Evolutionary conservation across 1,284 basidiomycete species (phyloP).

Genomic region (Ganoderma boninense): DNA sequence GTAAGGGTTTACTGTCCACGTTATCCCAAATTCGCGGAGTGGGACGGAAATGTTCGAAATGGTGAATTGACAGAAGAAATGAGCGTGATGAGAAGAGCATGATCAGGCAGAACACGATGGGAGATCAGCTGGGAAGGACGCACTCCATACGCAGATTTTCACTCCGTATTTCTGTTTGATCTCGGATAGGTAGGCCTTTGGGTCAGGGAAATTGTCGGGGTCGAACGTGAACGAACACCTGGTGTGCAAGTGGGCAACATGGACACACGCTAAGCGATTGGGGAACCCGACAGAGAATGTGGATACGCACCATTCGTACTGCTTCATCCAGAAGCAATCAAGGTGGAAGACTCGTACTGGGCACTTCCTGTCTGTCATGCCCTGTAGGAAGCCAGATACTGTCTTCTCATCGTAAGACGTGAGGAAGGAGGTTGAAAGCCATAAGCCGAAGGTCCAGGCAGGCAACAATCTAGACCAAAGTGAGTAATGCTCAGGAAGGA

Average conservation of each 20-base stretch:
- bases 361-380: slow-evolving; percentile 73
- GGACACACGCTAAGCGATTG: neutral
- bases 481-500: neutral
- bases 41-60: neutral
- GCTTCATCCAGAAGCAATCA: slow-evolving; percentile 86
- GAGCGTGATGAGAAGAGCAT: neutral
- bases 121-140: slow-evolving; percentile 34
- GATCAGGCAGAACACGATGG: slow-evolving; percentile 3
- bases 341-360: slow-evolving; percentile 81
- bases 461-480: slow-evolving; percentile 59
- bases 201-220: slow-evolving; percentile 78
- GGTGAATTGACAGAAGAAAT: neutral
- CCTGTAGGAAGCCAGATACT: slow-evolving; percentile 73
- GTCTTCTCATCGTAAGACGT: slow-evolving; percentile 75
- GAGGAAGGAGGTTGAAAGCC: slow-evolving; percentile 81
- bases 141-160: slow-evolving; percentile 80
- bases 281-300: neutral
- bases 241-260: neutral
- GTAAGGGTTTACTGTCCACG: slow-evolving; percentile 66
- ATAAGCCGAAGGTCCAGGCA: slow-evolving; percentile 78
- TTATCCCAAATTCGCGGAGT: neutral
- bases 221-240: slow-evolving; percentile 84
- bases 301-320: slow-evolving; percentile 67
- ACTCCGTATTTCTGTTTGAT: slow-evolving; percentile 77
- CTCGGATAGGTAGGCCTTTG: slow-evolving; percentile 68